Base-by-base conservation (phyloP, 108 stramenopile species). In the Aurantiochytrium sp. region DNA sequence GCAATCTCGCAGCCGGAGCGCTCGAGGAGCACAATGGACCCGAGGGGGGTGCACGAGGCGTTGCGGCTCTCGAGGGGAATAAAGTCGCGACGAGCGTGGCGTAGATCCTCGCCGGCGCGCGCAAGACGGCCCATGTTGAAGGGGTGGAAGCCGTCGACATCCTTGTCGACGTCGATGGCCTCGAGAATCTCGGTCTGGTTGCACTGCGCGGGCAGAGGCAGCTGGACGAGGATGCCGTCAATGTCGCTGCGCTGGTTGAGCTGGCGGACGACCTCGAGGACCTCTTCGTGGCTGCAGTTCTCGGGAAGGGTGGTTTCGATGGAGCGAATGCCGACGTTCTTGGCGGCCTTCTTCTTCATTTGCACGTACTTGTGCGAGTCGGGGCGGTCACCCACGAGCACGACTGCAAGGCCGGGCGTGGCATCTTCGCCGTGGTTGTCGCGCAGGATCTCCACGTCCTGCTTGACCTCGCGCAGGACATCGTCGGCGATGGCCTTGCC, bases 91-190 rank as follows among this genome's bases (percentile, higher is more conserved):
- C 94, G 94, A 5, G 44, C 14, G 35, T 69, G 64, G 64, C 64
- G 64, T 0, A 69, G 64, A 4, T 69, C 64, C 64, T 69, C 64
- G 42, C 64, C 88, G 5, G 29, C 10, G 23, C 87, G 91, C 29
- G 95, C 94, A 19, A 98, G 92, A 16, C 90, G 72, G 51, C 96
- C 97, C 4, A 96, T 94, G 93, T 98, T 98, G 44, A 92, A 58
- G 42, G 99, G 97, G 93, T 98, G 97, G 60, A 99, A 92, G 21
- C 99, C 99, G 89, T 99, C 99, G 35, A 98, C 99, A 89, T 99
- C 99, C 91, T 99, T 98, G 59, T 92, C 90, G 0, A 95, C 96
- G 28, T 49, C 19, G 45, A 94, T 94, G 5, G 95, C 93, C 42
- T 92, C 76, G 60, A 97, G 93, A 43, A 98, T 96, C 49, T 59